These are phyloP conservation scores for Puccinia polysora DNA, from an alignment of 1,284 basidiomycete species.

Conservation along the genomic window DNA sequence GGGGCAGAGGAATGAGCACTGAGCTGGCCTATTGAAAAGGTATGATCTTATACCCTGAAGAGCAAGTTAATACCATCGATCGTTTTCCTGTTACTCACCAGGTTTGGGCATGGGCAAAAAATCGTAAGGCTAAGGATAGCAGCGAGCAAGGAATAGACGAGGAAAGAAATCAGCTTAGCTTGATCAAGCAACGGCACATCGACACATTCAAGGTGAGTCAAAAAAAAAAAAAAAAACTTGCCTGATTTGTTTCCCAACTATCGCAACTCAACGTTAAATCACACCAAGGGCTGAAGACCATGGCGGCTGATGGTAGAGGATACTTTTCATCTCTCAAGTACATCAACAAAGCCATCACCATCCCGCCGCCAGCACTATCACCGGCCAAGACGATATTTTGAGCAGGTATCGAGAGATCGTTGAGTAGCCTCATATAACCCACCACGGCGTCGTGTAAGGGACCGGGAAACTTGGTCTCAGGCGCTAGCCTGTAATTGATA, in stretches of 20 bases:
- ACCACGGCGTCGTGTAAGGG: slow-evolving; percentile 84
- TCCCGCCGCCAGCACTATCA: slow-evolving; percentile 87
- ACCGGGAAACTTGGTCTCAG: slow-evolving; percentile 88
- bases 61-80: too few species aligned
- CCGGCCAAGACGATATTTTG: slow-evolving; percentile 63
- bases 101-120: slow-evolving; percentile 53
- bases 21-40: too few species aligned
- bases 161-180: background rate
- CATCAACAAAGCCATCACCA: slow-evolving; percentile 63
- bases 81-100: too few species aligned
- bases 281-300: slow-evolving; percentile 89
- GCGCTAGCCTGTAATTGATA: slow-evolving; percentile 92
- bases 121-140: slow-evolving; percentile 52
- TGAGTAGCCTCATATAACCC: slow-evolving; percentile 78
- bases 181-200: too few species aligned
- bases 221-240: slow-evolving; percentile 44
- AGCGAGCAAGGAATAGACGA: too few species aligned
- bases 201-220: too few species aligned
- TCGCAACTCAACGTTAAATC: slow-evolving; percentile 76
- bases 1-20: too few species aligned
- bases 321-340: slow-evolving; percentile 67
- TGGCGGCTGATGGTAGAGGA: slow-evolving; percentile 71
- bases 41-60: too few species aligned
- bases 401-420: slow-evolving; percentile 83
- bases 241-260: slow-evolving; percentile 89